Evolutionary conservation across 208 protist species (phyloP).

Genomic region (Leishmania gerbilli): DNA sequence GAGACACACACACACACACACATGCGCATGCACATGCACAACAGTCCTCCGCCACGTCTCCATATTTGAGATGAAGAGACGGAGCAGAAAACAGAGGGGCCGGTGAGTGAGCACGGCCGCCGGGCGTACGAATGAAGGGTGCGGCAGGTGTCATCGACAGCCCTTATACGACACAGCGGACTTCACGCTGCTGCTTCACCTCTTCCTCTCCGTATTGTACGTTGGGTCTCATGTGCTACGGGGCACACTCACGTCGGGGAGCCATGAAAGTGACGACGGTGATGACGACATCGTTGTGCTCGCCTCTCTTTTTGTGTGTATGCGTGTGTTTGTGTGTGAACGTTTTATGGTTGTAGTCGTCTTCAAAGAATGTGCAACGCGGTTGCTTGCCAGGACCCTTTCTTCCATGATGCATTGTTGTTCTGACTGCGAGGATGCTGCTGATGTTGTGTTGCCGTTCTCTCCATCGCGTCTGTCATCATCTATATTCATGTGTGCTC

Average conservation of each 20-base stretch:
- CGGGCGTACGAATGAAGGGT: not conserved
- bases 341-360: too few species aligned
- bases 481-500: not conserved
- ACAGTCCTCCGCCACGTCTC: too few species aligned
- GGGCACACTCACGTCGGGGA: not conserved
- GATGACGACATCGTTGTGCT: not conserved
- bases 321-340: not conserved
- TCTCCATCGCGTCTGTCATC: not conserved
- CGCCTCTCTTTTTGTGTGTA: not conserved
- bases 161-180: not conserved
- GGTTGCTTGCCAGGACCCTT: not conserved
- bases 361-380: not conserved
- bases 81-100: not conserved
- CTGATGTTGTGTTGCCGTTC: not conserved
- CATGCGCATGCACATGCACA: not conserved
- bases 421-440: too few species aligned
- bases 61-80: not conserved
- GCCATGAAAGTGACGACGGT: not conserved
- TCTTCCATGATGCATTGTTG: not conserved
- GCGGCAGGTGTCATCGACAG: not conserved
- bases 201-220: not conserved
- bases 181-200: not conserved
- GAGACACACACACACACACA: not conserved
- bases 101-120: not conserved
- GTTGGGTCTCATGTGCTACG: not conserved